Evolutionary conservation across 1,139 yeast species (phyloP).

Genomic region (Debaryomycetaceae sp.): DNA sequence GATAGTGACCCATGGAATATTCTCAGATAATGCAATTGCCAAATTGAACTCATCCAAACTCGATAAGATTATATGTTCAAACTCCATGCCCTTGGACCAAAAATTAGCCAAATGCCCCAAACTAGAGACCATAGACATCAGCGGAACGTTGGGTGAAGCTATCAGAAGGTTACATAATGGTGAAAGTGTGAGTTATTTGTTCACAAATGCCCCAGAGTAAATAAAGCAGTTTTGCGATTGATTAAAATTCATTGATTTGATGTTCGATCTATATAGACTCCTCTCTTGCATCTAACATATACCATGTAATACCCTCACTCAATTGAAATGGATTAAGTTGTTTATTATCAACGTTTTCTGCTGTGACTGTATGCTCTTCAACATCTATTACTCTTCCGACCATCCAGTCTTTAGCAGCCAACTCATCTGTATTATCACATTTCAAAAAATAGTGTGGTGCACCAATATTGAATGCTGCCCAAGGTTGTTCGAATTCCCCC

Average conservation of each 20-base stretch:
- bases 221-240: neutral
- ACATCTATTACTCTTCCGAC: constrained; percentile 59
- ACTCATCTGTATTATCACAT: constrained; percentile 13
- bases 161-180: constrained; percentile 96
- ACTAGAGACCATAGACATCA: constrained; percentile 77
- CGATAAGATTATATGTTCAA: constrained; percentile 84
- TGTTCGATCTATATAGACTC: constrained; percentile 9
- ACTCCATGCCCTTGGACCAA: constrained; percentile 88
- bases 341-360: constrained; percentile 26
- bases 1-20: constrained; percentile 92
- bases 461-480: constrained; percentile 86
- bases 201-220: constrained; percentile 55
- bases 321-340: constrained; percentile 47
- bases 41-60: constrained; percentile 77
- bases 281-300: constrained; percentile 44
- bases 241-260: neutral
- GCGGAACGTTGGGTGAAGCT: constrained; percentile 92
- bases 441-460: constrained; percentile 73
- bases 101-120: constrained; percentile 68
- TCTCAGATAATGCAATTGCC: constrained; percentile 83
- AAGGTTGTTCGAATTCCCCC: constrained; percentile 46
- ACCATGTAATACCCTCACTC: constrained; percentile 50
- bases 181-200: constrained; percentile 88
- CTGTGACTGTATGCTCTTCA: constrained; percentile 43
- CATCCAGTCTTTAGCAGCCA: constrained; percentile 59